A percentile compares a stretch with the other conserved stretches of the same genome.
Evolutionary conservation across 2,329 filamentous ascomycete genomes (phyloP).

Genomic region (Botrytis byssoidea): DNA sequence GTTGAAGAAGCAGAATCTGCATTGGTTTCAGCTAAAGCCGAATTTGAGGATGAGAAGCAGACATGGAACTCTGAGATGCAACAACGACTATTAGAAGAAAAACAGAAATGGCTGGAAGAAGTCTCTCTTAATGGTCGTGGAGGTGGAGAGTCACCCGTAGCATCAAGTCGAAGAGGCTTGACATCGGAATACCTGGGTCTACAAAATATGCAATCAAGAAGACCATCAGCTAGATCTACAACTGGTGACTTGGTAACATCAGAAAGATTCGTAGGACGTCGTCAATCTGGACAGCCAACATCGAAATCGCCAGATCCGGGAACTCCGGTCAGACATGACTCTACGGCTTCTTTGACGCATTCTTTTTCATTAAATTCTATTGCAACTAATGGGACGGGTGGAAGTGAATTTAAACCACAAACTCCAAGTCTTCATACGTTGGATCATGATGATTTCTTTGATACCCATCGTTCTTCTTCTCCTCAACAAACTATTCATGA

Average conservation of each 20-base stretch:
- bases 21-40: slow-evolving; percentile 55
- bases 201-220: slow-evolving; percentile 40
- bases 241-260: slow-evolving; percentile 33
- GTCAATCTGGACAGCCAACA: slow-evolving; percentile 32
- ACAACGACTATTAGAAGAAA: slow-evolving; percentile 64
- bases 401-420: slow-evolving; percentile 21
- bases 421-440: slow-evolving; percentile 33
- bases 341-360: slow-evolving; percentile 30
- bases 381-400: slow-evolving; percentile 29
- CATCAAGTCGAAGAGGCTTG: slow-evolving; percentile 36
- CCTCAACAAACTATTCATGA: slow-evolving; percentile 74
- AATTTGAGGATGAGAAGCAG: slow-evolving; percentile 59
- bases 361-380: slow-evolving; percentile 5
- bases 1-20: slow-evolving; percentile 65
- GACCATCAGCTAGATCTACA: slow-evolving; percentile 35
- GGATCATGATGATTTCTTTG: slow-evolving; percentile 48
- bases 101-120: slow-evolving; percentile 55
- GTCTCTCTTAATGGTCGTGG: slow-evolving; percentile 33
- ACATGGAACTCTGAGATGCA: slow-evolving; percentile 55
- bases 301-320: slow-evolving; percentile 34
- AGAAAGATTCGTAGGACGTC: slow-evolving; percentile 30
- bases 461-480: slow-evolving; percentile 55
- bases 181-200: slow-evolving; percentile 40
- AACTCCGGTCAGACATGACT: slow-evolving; percentile 38
- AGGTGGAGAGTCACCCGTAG: slow-evolving; percentile 36